Evolutionary conservation across 2,329 filamentous ascomycete genomes (phyloP), one percentile per base, ranked within the genome.

Genomic region (Pseudofabraea citricarpa): DNA sequence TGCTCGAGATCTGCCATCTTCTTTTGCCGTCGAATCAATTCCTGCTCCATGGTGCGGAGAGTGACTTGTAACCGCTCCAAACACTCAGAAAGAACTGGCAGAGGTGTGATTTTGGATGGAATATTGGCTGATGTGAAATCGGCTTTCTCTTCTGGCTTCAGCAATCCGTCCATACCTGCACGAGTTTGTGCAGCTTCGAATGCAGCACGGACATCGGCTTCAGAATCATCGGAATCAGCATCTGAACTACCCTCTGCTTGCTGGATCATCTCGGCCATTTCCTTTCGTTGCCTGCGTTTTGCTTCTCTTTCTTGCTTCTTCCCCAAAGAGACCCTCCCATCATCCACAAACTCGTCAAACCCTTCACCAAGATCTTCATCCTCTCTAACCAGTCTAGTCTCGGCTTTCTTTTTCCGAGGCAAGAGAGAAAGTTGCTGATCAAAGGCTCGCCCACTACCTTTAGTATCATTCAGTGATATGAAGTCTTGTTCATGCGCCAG

Each of bases 351-450:
- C 43, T 91, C 85, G 47, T 97, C 91, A 55, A 95, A 97, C 0
- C 90, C 90, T 66, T 97, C 93, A 27, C 87, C 87, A 0, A 96
- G 76, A 57, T 97, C 89, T 60, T 97, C 91, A 55, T 97, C 91
- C 24, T 96, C 90, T 32, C 75, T 78, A 5, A 90, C 77, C 2
- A 97, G 74, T 2, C 91, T 77, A 5, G 85, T 86, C 48, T 90
- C 77, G 24, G 79, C 76, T 51, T 85, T 80, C 55, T 83, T 79
- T 51, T 79, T 79, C 15, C 69, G 66, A 40, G 72, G 67, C 2
- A 74, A 60, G 2, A 77, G 66, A 18, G 55, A 61, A 3, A 57
- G 37, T 22, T 54, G 42, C 32, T 46, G 45, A 24, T 39, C 52
- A 41, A 45, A 37, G 23, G 48, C 65, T 6, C 65, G 59, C 21